Base-by-base conservation (phyloP, 2,329 filamentous ascomycete genomes). In the Epichloe aotearoae region DNA sequence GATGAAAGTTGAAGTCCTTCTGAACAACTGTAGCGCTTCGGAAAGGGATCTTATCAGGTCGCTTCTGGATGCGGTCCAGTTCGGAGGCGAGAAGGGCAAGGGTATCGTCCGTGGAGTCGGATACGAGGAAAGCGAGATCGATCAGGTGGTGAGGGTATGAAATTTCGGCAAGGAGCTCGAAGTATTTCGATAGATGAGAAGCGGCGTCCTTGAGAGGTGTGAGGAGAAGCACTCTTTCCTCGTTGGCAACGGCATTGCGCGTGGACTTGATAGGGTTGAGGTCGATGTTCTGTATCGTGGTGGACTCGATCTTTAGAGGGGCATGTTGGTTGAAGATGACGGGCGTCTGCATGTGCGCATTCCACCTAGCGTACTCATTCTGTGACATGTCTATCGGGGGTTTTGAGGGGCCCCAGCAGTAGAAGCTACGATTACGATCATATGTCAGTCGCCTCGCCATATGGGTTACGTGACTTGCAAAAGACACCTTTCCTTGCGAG, bases 251-350 rank as follows among this genome's bases (percentile, higher is more conserved):
- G 33, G 90, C 90, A 62, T 91, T 82, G 53, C 78, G 76, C 11
- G 88, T 94, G 2, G 91, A 94, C 58, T 76, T 77, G 69, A 97
- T 82, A 6, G 78, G 75, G 67, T 98, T 97, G 53, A 98, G 81
- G 66, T 97, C 77, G 63, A 96, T 73, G 56, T 84, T 80, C 57
- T 83, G 68, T 68, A 98, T 94, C 49, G 83, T 83, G 50, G 79
- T 80, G 53, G 83, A 81, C 67, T 95, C 93, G 70, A 97, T 75
- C 64, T 86, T 82, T 62, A 96, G 76, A 37, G 93, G 84, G 56
- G 85, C 83, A 69, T 97, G 93, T 69, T 91, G 87, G 72, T 98
- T 98, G 76, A 95, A 96, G 57, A 95, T 80, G 59, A 98, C 89
- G 47, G 93, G 93, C 3, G 93, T 97, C 60, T 90, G 83, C 55